These are phyloP conservation scores for Schwanniomyces polymorphus DNA, from an alignment of 805 yeast genomes.

Conservation along the genomic window DNA sequence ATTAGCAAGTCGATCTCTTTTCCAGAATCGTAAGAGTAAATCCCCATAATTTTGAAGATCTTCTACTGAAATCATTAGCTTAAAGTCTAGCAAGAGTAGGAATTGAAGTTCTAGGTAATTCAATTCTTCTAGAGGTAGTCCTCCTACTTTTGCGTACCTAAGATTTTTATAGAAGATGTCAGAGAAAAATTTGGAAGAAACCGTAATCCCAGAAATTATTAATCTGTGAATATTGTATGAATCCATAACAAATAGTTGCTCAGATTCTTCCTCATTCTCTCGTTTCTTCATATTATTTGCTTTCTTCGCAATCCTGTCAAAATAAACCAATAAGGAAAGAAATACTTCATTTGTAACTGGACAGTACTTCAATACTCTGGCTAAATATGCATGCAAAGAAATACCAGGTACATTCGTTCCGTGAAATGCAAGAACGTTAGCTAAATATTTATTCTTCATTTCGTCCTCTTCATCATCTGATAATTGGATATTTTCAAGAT, in stretches of 20 bases:
- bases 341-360: conserved; percentile 99
- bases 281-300: conserved; percentile 52
- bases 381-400: conserved; percentile 81
- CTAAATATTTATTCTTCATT: conserved; percentile 52
- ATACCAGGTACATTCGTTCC: conserved; percentile 98
- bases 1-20: conserved; percentile 57
- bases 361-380: conserved; percentile 91
- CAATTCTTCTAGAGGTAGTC: conserved; percentile 88
- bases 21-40: conserved; percentile 81
- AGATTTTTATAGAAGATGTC: conserved; percentile 94
- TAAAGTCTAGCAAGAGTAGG: conserved; percentile 78
- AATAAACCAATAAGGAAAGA: conserved; percentile 83
- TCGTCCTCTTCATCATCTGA: conserved; percentile 40
- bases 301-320: conserved; percentile 88
- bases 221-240: conserved; percentile 92
- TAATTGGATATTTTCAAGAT: conserved; percentile 16
- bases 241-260: conserved; percentile 89
- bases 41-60: conserved; percentile 92
- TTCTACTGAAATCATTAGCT: conserved; percentile 81
- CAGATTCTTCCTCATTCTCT: conserved; percentile 18
- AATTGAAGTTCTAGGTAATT: conserved; percentile 92
- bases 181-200: conserved; percentile 90
- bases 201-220: conserved; percentile 92
- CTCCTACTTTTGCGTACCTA: conserved; percentile 94
- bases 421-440: conserved; percentile 83